These are phyloP conservation scores for Geoglossum glabrum DNA, from an alignment of 495 filamentous ascomycete species.

Conservation along the genomic window DNA sequence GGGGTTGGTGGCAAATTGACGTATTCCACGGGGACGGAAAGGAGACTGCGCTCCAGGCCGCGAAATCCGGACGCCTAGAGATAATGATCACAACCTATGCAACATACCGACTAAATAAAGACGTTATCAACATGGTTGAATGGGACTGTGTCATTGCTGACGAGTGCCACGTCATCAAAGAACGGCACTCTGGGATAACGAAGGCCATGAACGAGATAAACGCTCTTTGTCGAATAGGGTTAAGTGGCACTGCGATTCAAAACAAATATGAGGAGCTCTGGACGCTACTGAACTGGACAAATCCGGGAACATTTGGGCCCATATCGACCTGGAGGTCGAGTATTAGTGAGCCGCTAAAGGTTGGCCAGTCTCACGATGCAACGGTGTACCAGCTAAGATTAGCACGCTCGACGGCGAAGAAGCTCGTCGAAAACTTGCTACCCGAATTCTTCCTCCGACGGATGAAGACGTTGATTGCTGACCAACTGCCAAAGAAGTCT, in stretches of 20 bases:
- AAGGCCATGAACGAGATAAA: constrained; percentile 83
- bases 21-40: constrained; percentile 60
- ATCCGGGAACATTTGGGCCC: constrained; percentile 71
- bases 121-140: constrained; percentile 59
- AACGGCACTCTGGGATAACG: constrained; percentile 53
- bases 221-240: constrained; percentile 74
- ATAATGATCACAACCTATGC: constrained; percentile 85
- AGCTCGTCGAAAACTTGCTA: constrained; percentile 70
- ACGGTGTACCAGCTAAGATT: constrained; percentile 62
- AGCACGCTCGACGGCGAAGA: constrained; percentile 65
- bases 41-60: constrained; percentile 51
- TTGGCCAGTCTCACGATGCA: constrained; percentile 88
- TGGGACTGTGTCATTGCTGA: constrained; percentile 98
- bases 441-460: constrained; percentile 83
- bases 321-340: constrained; percentile 54
- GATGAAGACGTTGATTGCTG: constrained; percentile 80
- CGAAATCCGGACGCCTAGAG: constrained; percentile 56
- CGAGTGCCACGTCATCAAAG: constrained; percentile 88
- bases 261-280: constrained; percentile 97
- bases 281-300: constrained; percentile 93
- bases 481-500: constrained; percentile 90
- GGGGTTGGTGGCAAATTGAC: constrained; percentile 92
- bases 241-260: constrained; percentile 93
- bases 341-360: constrained; percentile 59
- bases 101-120: constrained; percentile 62